Base-by-base conservation (phyloP, 768 basidiomycete genomes). In the Suillus subaureus region DNA sequence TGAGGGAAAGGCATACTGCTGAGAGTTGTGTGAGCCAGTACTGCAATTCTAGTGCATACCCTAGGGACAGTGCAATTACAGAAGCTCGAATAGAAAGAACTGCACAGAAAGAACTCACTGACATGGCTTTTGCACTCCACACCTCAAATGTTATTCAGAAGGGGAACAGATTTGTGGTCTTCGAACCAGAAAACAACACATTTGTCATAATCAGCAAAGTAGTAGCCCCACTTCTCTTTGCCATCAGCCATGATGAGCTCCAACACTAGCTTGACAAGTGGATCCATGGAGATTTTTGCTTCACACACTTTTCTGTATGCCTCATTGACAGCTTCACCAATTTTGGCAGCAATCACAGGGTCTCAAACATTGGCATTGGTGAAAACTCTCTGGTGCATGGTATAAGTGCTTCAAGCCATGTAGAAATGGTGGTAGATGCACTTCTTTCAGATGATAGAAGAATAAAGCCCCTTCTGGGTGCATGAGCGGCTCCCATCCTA, bases 141-240 rank as follows among this genome's bases (percentile, higher is more conserved):
- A 26, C 51, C 51, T 16, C 51, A 26, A 52, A 52, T 15, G 6
- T 23, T 23, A 11, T 26, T 26, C 23, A 51, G 15, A 6, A 51
- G 23, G 5, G 0, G 11, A 16, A 0, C 2, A 9, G 26, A 28
- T 28, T 16, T 3, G 15, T 52, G 8, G 37, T 77, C 66, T 51
- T 85, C 79, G 31, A 85, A 62, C 77, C 82, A 88, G 64, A 86
- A 87, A 16, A 86, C 72, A 8, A 73, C 69, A 13, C 80, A 78
- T 0, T 71, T 72, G 0, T 68, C 42, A 61, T 86, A 83, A 64
- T 84, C 75, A 8, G 78, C 81, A 56, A 80, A 82, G 66, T 84
- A 85, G 69, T 85, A 85, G 37, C 49, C 49, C 3, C n/a, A 23
- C n/a, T 23, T 37, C 12, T 13, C 13, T 13, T 49, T 2, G 12